Conservation (phyloP, 163 green algal species). For the Scenedesmus sp. region DNA sequence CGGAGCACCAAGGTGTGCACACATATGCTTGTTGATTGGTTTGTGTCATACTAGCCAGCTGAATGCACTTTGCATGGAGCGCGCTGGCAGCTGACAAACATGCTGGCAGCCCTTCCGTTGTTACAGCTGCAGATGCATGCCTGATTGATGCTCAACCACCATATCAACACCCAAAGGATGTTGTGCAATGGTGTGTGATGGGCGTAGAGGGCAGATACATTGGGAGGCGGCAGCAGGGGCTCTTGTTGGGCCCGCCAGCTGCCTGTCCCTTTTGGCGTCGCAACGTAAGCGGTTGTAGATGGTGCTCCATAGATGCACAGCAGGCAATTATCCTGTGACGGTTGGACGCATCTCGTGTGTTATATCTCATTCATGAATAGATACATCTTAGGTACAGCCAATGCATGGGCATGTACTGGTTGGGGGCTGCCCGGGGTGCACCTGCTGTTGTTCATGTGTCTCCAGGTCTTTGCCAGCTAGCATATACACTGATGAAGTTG, state of each 20-base stretch:
- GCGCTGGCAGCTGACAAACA: neutral
- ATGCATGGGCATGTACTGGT: neutral
- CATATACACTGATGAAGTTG: neutral
- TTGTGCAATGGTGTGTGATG: neutral
- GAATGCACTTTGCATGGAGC: neutral
- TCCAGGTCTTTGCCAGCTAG: neutral
- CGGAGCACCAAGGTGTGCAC: neutral
- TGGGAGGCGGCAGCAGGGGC: no score
- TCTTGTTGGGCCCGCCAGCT: neutral
- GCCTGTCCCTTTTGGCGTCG: neutral
- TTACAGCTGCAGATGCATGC: neutral
- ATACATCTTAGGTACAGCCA: no score
- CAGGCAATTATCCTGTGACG: neutral
- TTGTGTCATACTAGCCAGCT: neutral
- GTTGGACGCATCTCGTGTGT: neutral
- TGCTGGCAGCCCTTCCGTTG: neutral
- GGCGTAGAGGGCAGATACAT: neutral
- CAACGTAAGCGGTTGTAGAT: neutral
- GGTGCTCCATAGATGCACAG: neutral
- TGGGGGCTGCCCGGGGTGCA: neutral
- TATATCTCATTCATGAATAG: neutral
- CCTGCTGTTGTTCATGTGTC: neutral
- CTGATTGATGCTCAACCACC: neutral
- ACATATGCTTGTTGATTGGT: neutral
- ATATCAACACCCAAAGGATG: neutral